phyloP scores from a whole-genome alignment of 306 rosid species.

The Cercis canadensis region DNA sequence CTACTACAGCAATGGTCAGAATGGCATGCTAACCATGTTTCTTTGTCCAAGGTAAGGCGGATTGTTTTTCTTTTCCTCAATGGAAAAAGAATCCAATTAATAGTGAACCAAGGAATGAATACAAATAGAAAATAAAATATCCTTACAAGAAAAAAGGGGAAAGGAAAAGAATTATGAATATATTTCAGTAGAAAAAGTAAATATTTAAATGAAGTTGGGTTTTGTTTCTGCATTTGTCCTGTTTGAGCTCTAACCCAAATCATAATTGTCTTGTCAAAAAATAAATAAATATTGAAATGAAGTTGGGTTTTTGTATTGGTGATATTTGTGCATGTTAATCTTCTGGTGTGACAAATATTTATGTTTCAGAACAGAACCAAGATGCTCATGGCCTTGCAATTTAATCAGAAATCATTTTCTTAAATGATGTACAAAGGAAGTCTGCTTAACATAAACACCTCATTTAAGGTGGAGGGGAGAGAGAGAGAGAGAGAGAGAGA shows the following conservation, averaged over 20 bases:
- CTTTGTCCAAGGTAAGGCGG: conserved; percentile 63
- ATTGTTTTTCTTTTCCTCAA: background rate
- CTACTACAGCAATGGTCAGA: conserved; percentile 89
- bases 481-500: too few species aligned
- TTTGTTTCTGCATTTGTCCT: background rate
- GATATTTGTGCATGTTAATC: conserved; percentile 21
- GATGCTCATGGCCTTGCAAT: background rate
- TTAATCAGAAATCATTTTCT: background rate
- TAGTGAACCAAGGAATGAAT: conserved; percentile 2
- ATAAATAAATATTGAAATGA: conserved; percentile 8
- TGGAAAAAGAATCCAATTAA: conserved; percentile 11
- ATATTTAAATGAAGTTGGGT: conserved; percentile 20
- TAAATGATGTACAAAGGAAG: background rate
- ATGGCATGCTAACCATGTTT: conserved; percentile 77
- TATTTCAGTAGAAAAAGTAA: background rate
- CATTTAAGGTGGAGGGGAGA: background rate
- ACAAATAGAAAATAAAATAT: conserved; percentile 21
- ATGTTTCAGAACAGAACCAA: background rate
- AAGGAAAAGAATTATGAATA: background rate
- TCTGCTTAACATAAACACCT: background rate
- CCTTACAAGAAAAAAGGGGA: conserved; percentile 19
- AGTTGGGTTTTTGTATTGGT: background rate
- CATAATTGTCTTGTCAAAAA: conserved; percentile 7
- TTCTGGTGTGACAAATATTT: conserved; percentile 10
- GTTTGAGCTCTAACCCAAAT: conserved; percentile 30